Conservation (phyloP, 495 filamentous ascomycete species). For the Trichoderma parareesei region DNA sequence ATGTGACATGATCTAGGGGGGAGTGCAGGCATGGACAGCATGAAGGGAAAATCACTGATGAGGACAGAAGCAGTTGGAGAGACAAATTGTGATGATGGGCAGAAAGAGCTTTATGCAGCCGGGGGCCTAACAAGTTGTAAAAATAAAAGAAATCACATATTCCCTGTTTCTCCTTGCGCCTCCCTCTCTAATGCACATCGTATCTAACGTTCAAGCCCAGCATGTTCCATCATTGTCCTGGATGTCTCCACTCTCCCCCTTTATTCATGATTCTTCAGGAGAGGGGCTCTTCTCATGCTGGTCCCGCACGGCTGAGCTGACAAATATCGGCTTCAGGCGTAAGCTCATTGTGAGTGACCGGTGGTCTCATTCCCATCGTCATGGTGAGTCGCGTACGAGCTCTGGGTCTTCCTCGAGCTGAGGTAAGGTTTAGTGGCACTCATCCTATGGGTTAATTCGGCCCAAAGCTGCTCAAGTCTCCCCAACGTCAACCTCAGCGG, state of each 20-base stretch:
- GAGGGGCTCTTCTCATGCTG: neutral
- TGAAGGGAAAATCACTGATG: neutral
- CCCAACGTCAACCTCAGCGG: neutral
- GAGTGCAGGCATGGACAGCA: neutral
- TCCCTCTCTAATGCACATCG: slow-evolving; percentile 8
- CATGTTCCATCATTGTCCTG: neutral
- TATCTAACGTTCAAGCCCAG: neutral
- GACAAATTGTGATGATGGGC: neutral
- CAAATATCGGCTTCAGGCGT: neutral
- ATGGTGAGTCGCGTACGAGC: neutral
- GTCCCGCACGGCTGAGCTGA: neutral
- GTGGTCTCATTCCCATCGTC: neutral
- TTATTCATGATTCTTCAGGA: neutral
- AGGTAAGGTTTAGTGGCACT: too few species aligned
- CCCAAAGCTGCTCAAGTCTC: neutral
- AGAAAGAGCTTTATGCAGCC: neutral
- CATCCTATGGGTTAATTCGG: too few species aligned
- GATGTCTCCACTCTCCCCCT: neutral
- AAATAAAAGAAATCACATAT: neutral
- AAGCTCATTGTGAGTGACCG: neutral
- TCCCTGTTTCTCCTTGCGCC: slow-evolving; percentile 1
- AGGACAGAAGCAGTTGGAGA: neutral
- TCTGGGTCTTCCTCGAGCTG: too few species aligned
- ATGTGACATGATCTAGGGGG: neutral
- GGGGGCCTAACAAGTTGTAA: neutral